phyloP scores from a whole-genome alignment of 164 flowering plant species.

The Macadamia tetraphylla region DNA sequence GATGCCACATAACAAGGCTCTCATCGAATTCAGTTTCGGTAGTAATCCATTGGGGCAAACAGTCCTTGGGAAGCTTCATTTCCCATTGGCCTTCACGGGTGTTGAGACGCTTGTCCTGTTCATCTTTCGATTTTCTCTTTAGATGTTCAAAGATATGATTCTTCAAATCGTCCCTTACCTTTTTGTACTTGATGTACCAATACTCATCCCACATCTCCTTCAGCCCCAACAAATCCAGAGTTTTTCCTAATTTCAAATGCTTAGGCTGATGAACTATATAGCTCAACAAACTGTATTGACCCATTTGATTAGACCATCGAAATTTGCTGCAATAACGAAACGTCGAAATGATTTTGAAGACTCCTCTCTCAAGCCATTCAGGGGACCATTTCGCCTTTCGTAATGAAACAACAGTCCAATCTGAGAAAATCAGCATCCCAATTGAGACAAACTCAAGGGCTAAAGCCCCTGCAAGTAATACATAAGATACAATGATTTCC shows the following conservation, averaged over 20 bases:
- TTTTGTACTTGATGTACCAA: background rate
- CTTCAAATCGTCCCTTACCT: background rate
- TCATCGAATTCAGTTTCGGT: background rate
- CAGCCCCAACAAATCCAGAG: background rate
- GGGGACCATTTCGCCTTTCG: background rate
- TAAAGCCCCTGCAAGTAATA: background rate
- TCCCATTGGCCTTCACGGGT: no score
- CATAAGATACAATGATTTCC: background rate
- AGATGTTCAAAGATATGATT: background rate
- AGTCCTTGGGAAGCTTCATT: no score
- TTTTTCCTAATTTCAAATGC: no score
- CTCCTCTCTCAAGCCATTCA: background rate
- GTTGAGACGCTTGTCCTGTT: background rate
- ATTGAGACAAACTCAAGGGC: background rate
- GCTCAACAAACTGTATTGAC: background rate
- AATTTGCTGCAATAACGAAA: background rate
- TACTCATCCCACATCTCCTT: background rate
- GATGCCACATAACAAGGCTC: constrained; percentile 7
- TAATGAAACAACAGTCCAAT: background rate
- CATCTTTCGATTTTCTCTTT: background rate
- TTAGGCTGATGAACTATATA: background rate
- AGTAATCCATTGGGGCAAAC: background rate
- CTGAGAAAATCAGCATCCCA: no score
- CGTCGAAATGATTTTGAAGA: no score
- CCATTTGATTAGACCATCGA: background rate